Base-by-base conservation (phyloP, 345 rosid species). In the Sisymbrium irio region DNA sequence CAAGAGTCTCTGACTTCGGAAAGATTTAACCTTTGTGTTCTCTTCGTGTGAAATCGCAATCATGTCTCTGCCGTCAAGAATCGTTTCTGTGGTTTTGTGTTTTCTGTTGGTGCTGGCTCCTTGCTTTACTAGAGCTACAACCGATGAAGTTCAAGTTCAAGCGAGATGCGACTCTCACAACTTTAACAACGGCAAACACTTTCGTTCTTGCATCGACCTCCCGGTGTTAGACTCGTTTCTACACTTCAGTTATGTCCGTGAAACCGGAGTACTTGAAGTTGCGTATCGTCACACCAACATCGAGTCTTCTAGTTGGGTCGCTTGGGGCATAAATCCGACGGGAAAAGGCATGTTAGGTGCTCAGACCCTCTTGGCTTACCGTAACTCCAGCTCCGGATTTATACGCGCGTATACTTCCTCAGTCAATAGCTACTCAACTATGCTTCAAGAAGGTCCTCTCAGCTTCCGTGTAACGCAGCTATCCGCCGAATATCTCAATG, bases 361-460 rank as follows among this genome's bases (percentile, higher is more conserved):
- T 15, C 88, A 89, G 45, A 74, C 83, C 55, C 76, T 88, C 22
- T 70, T 86, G 9, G 91, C 94, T n/a, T 80, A 71, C 76, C 92
- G 33, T 47, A 45, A 45, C 20, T 45, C 50, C 20, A 15, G 20
- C 7, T 22, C 25, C 25, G 25, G 25, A 22, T 22, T 22, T 22
- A 22, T 22, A 22, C 25, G 25, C 25, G 25, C 25, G 25, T 22
- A 22, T 22, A 22, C 25, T 22, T 22, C 25, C 25, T 22, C 25
- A 22, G 25, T 22, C 25, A 22, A 22, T 22, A 22, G 25, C 25
- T 22, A 22, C 25, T 22, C 25, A 22, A 22, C 25, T 0, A 54
- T 27, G 55, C 17, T 91, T 66, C 64, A 40, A 53, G 78, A 80
- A 63, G 89, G 88, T 30, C 33, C 46, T 1, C 83, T 91, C 35